Evolutionary conservation across 2,329 filamentous ascomycete genomes (phyloP).

Genomic region (Sporothrix brunneoviolacea): DNA sequence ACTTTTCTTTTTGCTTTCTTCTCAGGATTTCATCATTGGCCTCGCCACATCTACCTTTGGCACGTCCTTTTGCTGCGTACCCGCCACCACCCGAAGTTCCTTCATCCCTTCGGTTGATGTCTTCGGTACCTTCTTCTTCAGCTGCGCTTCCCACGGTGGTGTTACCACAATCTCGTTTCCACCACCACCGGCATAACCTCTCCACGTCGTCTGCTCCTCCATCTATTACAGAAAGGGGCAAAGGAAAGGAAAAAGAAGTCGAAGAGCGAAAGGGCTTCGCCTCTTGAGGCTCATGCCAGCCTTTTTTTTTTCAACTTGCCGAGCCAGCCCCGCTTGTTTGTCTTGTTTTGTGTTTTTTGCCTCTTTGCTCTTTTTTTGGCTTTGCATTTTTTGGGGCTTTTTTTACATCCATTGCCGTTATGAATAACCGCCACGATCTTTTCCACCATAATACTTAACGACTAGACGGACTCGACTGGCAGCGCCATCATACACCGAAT

Average conservation of each 20-base stretch:
- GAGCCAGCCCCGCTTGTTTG: constrained; percentile 4
- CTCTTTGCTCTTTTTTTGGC: constrained; percentile 16
- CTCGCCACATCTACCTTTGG: constrained; percentile 13
- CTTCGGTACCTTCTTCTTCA: constrained; percentile 24
- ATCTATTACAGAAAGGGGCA: constrained; percentile 23
- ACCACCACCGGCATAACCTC: constrained; percentile 34
- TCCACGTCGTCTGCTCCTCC: constrained; percentile 30
- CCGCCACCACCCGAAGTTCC: constrained; percentile 38
- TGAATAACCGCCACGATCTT: constrained; percentile 16
- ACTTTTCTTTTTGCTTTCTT: constrained; percentile 34
- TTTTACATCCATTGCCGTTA: constrained; percentile 21
- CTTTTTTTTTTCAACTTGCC: neutral
- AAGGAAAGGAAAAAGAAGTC: constrained; percentile 28
- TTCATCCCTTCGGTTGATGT: constrained; percentile 27
- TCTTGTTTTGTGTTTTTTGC: constrained; percentile 9
- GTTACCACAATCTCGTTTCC: constrained; percentile 26
- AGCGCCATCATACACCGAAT: constrained; percentile 24
- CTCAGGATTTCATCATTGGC: constrained; percentile 19
- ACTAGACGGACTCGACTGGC: constrained; percentile 13
- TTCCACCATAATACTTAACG: constrained; percentile 2
- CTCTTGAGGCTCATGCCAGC: neutral
- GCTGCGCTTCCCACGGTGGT: constrained; percentile 37
- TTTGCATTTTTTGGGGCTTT: constrained; percentile 15
- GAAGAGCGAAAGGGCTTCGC: constrained; percentile 21
- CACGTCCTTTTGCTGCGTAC: constrained; percentile 24